Evolutionary conservation across 1,284 basidiomycete genomes (phyloP).

Genomic region (Trichosporon coremiiforme): DNA sequence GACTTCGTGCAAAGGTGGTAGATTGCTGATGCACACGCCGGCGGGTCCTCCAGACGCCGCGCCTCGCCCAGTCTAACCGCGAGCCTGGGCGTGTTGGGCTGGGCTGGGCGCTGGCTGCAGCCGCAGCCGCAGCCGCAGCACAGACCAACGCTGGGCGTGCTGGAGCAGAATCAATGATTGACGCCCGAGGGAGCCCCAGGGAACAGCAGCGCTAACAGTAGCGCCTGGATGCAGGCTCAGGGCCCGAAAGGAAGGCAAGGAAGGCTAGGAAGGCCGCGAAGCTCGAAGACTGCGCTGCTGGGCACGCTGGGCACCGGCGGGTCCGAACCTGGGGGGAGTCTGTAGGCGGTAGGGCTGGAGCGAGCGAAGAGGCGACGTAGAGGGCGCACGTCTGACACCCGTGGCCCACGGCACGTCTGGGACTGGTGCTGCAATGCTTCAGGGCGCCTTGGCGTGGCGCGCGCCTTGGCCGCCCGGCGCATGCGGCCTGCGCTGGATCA

Average conservation of each 20-base stretch:
- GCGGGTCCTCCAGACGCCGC: no score
- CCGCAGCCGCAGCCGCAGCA: slow-evolving; percentile 8
- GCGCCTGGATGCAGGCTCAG: background rate
- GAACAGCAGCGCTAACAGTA: no score
- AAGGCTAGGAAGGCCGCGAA: background rate
- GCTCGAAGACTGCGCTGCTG: background rate
- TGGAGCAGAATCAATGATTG: slow-evolving; percentile 6
- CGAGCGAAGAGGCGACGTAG: background rate
- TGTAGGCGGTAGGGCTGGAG: no score
- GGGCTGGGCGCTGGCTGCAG: background rate
- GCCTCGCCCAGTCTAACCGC: no score
- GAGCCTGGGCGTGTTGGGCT: background rate
- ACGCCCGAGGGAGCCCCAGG: background rate
- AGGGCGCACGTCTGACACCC: no score
- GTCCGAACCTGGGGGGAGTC: no score
- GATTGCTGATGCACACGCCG: background rate
- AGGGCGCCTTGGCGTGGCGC: background rate
- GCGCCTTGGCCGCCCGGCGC: background rate
- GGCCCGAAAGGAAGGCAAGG: background rate
- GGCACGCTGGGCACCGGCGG: background rate
- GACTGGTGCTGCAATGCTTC: background rate
- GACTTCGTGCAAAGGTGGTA: background rate
- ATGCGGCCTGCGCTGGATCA: background rate
- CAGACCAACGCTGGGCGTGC: background rate
- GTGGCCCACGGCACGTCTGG: no score